These are phyloP conservation scores for Nicotiana rustica DNA, from an alignment of 305 asterid genomes.

Conservation along the genomic window DNA sequence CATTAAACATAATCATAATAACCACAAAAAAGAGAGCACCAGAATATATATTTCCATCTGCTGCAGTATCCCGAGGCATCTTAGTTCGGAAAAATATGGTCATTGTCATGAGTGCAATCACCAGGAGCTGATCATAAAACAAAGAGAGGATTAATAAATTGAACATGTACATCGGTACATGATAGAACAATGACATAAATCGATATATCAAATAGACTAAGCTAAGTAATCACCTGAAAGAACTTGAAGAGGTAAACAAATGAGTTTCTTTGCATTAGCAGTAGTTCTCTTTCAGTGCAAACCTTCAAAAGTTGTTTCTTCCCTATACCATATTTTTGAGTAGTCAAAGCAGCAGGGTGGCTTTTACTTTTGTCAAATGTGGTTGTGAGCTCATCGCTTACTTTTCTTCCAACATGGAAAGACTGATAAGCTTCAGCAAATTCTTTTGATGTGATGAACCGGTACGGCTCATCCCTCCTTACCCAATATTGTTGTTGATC, in stretches of 20 bases:
- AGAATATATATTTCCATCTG: constrained; percentile 27
- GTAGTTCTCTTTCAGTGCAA: constrained; percentile 24
- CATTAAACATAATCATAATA: constrained; percentile 36
- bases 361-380: constrained; percentile 37
- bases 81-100: constrained; percentile 37
- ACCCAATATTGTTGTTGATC: constrained; percentile 37
- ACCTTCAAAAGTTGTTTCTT: constrained; percentile 36
- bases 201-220: neutral
- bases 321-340: constrained; percentile 31
- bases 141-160: neutral
- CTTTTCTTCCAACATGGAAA: constrained; percentile 35
- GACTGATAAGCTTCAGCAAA: constrained; percentile 39
- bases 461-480: constrained; percentile 27
- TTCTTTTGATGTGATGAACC: constrained; percentile 32
- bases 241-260: constrained; percentile 36
- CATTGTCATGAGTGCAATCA: constrained; percentile 34
- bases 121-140: constrained; percentile 21
- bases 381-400: neutral
- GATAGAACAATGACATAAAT: neutral
- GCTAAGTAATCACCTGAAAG: constrained; percentile 29
- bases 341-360: constrained; percentile 39
- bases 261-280: constrained; percentile 37
- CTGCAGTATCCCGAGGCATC: constrained; percentile 33
- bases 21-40: constrained; percentile 35
- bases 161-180: neutral